A percentile compares a stretch with the other conserved stretches of the same genome.
Conservation (phyloP, 2,329 filamentous ascomycete genomes). For the Chlorencoelia australis region DNA sequence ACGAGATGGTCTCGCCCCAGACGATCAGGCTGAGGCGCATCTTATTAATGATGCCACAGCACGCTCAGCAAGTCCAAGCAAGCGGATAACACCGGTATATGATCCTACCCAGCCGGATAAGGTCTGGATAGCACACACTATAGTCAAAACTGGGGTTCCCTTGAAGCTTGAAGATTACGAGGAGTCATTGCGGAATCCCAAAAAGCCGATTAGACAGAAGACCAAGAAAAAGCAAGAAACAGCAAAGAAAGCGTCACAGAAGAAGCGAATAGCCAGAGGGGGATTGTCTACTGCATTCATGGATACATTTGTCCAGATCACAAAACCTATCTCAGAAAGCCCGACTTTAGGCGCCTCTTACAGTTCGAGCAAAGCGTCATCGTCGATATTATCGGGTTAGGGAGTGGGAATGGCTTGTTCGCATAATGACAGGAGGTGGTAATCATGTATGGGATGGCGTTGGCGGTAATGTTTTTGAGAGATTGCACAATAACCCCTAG, state of each 20-base stretch:
- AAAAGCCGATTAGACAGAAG: conserved; percentile 17
- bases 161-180: conserved; percentile 58
- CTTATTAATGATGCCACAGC: conserved; percentile 16
- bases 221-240: conserved; percentile 17
- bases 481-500: no score
- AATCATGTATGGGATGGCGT: no score
- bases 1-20: conserved; percentile 48
- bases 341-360: no score
- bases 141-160: conserved; percentile 55
- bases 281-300: conserved; percentile 26
- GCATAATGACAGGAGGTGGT: no score
- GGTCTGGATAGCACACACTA: conserved; percentile 57
- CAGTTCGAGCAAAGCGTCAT: no score
- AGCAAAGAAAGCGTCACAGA: conserved; percentile 12
- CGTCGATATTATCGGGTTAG: no score
- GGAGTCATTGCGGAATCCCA: conserved; percentile 25
- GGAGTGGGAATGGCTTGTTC: no score
- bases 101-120: conserved; percentile 57
- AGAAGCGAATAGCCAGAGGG: conserved; percentile 11
- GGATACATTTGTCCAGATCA: conserved; percentile 25
- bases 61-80: conserved; percentile 19
- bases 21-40: conserved; percentile 46
- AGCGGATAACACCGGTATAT: conserved; percentile 37
- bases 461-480: no score
- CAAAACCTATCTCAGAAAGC: no score